A percentile compares a stretch with the other conserved stretches of the same genome.
Conservation (phyloP, 2,329 filamentous ascomycete species). For the Pestalotiopsis sp. region DNA sequence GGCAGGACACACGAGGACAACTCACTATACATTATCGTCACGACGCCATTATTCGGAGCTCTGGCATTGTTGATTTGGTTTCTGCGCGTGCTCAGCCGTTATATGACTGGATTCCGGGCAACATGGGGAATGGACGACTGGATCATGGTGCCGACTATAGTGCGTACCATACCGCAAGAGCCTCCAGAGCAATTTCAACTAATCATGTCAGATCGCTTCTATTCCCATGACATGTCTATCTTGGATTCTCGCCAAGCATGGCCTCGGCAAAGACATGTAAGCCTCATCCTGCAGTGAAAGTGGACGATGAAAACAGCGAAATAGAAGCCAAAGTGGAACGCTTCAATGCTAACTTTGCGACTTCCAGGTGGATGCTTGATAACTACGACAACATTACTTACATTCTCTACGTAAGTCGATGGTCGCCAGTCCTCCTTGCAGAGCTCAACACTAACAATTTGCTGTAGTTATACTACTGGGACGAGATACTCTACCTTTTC, state of each 20-base stretch:
- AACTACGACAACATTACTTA: not conserved
- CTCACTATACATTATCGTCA: not conserved
- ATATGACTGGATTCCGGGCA: not conserved
- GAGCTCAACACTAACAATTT: not conserved
- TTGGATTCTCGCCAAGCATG: not conserved
- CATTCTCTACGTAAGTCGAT: not conserved
- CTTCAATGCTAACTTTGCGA: too few relatives aligned
- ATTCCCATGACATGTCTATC: not conserved
- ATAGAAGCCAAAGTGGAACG: too few relatives aligned
- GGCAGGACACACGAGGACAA: not conserved
- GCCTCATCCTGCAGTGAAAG: too few relatives aligned
- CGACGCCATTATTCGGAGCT: not conserved
- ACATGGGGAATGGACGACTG: conserved; percentile 6
- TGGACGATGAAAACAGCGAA: too few relatives aligned
- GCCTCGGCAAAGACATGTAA: conserved; percentile 5
- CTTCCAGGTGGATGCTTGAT: not conserved
- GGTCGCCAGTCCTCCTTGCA: not conserved
- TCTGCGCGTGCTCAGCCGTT: not conserved
- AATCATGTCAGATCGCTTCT: not conserved
- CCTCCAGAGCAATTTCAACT: not conserved
- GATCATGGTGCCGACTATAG: not conserved
- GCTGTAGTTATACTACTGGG: not conserved
- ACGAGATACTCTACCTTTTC: conserved; percentile 3
- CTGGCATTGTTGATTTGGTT: not conserved
- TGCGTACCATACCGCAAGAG: not conserved